These are phyloP conservation scores for Scheffersomyces spartinae DNA, from an alignment of 805 yeast species.

Conservation along the genomic window DNA sequence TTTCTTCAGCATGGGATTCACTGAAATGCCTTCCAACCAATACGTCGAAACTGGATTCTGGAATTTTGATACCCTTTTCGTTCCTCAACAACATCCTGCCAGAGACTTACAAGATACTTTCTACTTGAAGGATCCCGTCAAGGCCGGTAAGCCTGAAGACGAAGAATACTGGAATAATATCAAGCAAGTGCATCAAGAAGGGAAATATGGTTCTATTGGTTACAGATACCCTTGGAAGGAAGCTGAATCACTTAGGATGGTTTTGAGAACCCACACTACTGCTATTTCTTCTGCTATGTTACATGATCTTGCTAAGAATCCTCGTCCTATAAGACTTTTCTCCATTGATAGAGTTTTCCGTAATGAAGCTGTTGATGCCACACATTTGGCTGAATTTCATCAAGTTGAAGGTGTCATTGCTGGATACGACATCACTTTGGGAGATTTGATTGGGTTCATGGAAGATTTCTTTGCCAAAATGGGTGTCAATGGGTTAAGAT, in stretches of 20 bases:
- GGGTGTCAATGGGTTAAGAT: conserved; percentile 94
- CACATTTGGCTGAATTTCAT: conserved; percentile 98
- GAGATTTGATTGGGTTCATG: conserved; percentile 97
- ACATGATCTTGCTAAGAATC: conserved; percentile 76
- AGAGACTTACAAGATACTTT: conserved; percentile 98
- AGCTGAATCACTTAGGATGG: conserved; percentile 83
- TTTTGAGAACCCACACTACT: conserved; percentile 94
- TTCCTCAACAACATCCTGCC: conserved; percentile 99
- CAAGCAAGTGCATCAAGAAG: conserved; percentile 76
- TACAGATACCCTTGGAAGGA: conserved; percentile 97
- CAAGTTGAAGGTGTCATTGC: conserved; percentile 99
- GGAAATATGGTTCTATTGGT: conserved; percentile 91
- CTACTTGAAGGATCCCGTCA: conserved; percentile 85
- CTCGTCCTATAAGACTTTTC: conserved; percentile 83
- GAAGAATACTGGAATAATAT: conserved; percentile 65
- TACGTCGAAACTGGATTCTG: conserved; percentile 98
- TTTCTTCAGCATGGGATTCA: conserved; percentile 95
- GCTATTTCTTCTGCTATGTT: conserved; percentile 86
- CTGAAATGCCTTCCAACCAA: conserved; percentile 98
- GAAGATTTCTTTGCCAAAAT: conserved; percentile 90
- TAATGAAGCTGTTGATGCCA: conserved; percentile 98
- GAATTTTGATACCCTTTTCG: conserved; percentile 94
- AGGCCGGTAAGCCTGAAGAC: conserved; percentile 78
- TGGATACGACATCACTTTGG: conserved; percentile 87
- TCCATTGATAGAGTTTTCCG: conserved; percentile 98